Base-by-base conservation (phyloP, 1,139 yeast species). In the Nematodospora anomalae region DNA sequence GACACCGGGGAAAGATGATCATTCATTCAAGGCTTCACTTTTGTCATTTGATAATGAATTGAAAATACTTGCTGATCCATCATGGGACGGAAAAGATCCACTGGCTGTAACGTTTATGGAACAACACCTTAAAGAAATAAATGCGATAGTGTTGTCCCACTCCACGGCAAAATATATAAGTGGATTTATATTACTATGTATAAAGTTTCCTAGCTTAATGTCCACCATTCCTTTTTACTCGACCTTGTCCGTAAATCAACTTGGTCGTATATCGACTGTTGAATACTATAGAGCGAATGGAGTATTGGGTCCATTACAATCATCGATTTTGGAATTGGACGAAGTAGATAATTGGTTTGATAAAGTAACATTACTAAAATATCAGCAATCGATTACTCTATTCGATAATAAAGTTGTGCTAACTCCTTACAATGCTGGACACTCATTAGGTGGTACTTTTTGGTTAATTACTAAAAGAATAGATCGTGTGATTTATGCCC, bases 401-500 rank as follows among this genome's bases (percentile, higher is more conserved):
- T 70, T 76, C 37, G 85, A 80, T 44, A 88, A 84, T 16, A 62
- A 58, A 37, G 59, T 87, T 14, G 68, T 77, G 1, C 64, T 90
- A 11, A 83, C 96, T 0, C 95, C 97, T 0, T 82, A 82, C 50
- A 88, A 87, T 57, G 84, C 97, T 0, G 99, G 99, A 1, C 96
- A 88, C 55, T 74, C 95, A 0, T 71, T 94, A 26, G 99, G 99
- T 40, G 97, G 98, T 6, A 80, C 88, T 0, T 76, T 84, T 38
- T 92, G 97, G 97, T 66, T 83, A 30, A 62, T 90, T 16, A 74
- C 78, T 37, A 80, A 80, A 46, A 80, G 84, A 47, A 75, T 83
- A 16, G 97, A 92, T 47, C 84, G 83, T 44, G 67, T 89, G 12
- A 69, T 92, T 3, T 88, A 89, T 58, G 96, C 97, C 0, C 92